Conservation (phyloP, 2,329 filamentous ascomycete species). For the Diaporthe destruens region DNA sequence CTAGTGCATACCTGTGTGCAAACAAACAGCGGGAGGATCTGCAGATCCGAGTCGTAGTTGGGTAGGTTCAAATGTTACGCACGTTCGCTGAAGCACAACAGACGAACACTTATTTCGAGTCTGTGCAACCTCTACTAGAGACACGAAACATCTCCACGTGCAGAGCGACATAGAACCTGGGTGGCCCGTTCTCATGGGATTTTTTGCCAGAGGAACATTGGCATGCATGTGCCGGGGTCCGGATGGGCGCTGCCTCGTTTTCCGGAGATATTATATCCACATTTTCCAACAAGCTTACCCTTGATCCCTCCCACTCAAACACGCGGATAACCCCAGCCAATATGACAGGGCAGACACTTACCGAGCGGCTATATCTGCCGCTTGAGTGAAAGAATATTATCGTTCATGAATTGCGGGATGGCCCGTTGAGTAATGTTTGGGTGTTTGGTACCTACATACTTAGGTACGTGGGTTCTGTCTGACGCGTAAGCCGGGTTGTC, state of each 20-base stretch:
- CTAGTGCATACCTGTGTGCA: not conserved
- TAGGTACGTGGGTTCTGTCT: not conserved
- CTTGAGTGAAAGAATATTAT: not conserved
- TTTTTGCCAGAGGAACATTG: not conserved
- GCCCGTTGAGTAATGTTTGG: slow-evolving; percentile 15
- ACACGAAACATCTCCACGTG: slow-evolving; percentile 25
- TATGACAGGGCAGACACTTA: slow-evolving; percentile 18
- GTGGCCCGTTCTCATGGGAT: slow-evolving; percentile 1
- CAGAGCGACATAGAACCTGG: slow-evolving; percentile 4
- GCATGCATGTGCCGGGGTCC: not conserved
- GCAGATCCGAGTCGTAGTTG: not conserved
- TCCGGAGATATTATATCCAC: slow-evolving; percentile 17
- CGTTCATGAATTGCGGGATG: slow-evolving; percentile 20
- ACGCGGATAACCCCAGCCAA: slow-evolving; percentile 14
- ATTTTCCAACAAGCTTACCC: slow-evolving; percentile 15
- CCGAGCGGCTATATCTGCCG: slow-evolving; percentile 6
- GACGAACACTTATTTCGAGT: slow-evolving; percentile 24
- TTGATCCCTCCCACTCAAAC: not conserved
- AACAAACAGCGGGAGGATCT: not conserved
- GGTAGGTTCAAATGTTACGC: not conserved
- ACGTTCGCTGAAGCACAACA: not conserved
- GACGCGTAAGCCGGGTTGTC: slow-evolving; percentile 27
- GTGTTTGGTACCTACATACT: not conserved
- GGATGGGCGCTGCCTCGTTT: not conserved
- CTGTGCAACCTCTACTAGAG: not conserved